Percentiles rank a stretch among this genome's conserved stretches.
Conservation (phyloP, 2,329 filamentous ascomycete genomes). For the Coniochaeta sp. region DNA sequence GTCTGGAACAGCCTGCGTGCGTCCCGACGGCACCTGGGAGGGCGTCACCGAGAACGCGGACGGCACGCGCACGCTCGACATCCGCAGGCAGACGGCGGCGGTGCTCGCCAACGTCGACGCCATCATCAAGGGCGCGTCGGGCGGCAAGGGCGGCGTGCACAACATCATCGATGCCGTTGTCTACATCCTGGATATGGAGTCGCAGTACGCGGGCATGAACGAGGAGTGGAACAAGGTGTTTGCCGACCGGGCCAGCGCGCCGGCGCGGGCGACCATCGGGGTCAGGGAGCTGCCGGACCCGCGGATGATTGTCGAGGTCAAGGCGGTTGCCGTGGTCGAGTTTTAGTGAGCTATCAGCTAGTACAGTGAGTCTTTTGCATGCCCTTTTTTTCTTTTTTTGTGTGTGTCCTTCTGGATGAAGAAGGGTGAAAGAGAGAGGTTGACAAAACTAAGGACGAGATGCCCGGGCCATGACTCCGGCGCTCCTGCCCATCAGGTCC, state of each 20-base stretch:
- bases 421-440: not conserved
- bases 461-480: not conserved
- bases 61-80: conserved; percentile 24
- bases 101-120: conserved; percentile 27
- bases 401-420: not conserved
- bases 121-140: conserved; percentile 27
- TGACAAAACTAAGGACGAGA: not conserved
- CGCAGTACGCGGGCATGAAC: conserved; percentile 34
- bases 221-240: conserved; percentile 39
- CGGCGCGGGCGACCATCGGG: conserved; percentile 25
- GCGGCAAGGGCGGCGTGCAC: conserved; percentile 24
- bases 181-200: conserved; percentile 32
- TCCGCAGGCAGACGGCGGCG: conserved; percentile 28
- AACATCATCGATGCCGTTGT: conserved; percentile 32
- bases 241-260: conserved; percentile 24
- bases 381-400: conserved; percentile 5
- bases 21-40: conserved; percentile 11
- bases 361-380: not conserved
- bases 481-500: no score
- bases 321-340: conserved; percentile 20
- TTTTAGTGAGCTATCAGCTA: no score
- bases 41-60: conserved; percentile 28
- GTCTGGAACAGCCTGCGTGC: conserved; percentile 25
- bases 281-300: conserved; percentile 23
- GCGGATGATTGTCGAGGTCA: conserved; percentile 24